phyloP scores from a whole-genome alignment of 768 basidiomycete genomes.

The Ephemerocybe angulata region DNA sequence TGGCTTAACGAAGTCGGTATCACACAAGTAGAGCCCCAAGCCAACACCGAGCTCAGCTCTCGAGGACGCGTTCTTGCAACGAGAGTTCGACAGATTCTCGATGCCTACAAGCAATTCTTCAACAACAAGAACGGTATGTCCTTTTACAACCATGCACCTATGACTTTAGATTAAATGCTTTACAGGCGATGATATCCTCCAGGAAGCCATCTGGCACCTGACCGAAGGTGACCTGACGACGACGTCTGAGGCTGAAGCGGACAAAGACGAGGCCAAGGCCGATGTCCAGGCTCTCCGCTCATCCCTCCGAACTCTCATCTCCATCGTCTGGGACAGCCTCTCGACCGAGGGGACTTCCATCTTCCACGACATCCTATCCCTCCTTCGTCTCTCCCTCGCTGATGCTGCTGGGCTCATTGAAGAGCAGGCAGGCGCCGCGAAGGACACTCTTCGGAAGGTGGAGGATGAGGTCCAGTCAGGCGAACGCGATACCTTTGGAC shows the following conservation, averaged over 20 bases:
- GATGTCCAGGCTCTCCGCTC: conserved; percentile 50
- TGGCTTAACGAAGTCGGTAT: conserved; percentile 50
- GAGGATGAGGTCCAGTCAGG: conserved; percentile 61
- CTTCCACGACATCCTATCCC: conserved; percentile 61
- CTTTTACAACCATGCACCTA: not conserved
- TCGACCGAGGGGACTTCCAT: conserved; percentile 51
- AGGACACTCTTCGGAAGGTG: conserved; percentile 48
- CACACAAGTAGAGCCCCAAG: conserved; percentile 39
- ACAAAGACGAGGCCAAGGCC: conserved; percentile 41
- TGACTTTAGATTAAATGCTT: not conserved
- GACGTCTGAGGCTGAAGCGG: conserved; percentile 31
- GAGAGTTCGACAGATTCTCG: conserved; percentile 49
- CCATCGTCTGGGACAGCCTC: conserved; percentile 50
- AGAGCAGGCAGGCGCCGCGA: conserved; percentile 45
- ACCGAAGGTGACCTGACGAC: conserved; percentile 47
- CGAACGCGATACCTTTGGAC: conserved; percentile 53
- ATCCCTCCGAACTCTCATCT: conserved; percentile 48
- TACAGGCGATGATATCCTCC: conserved; percentile 60
- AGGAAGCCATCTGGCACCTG: conserved; percentile 65
- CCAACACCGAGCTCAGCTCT: conserved; percentile 44
- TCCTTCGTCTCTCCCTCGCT: conserved; percentile 59
- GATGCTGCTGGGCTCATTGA: conserved; percentile 63
- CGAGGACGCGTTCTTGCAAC: conserved; percentile 52
- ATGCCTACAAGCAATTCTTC: conserved; percentile 53
- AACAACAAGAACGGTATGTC: conserved; percentile 53